Percentiles rank a stretch among this genome's conserved stretches.
Evolutionary conservation across 192 early-diverging fungal genomes (phyloP).

Genomic region (Backusella westeae): DNA sequence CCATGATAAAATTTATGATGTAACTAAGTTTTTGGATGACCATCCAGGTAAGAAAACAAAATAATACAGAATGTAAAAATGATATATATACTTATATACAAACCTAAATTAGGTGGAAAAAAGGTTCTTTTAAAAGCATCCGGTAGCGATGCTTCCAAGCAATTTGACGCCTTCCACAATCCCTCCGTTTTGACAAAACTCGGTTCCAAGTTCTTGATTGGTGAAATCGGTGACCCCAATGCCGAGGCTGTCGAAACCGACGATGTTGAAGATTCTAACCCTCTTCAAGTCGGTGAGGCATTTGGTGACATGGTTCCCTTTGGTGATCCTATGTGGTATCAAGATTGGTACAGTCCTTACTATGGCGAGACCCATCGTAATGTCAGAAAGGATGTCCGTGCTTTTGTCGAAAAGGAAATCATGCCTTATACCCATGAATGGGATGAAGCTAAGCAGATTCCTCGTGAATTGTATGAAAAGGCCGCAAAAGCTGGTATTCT

Average conservation of each 20-base stretch:
- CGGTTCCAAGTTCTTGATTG: constrained; percentile 58
- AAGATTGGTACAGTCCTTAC: constrained; percentile 63
- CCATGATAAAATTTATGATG: constrained; percentile 58
- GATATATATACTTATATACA: background rate
- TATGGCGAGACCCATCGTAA: constrained; percentile 73
- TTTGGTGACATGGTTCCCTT: constrained; percentile 80
- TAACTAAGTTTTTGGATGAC: constrained; percentile 52
- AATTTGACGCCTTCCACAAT: constrained; percentile 85
- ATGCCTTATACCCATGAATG: constrained; percentile 72
- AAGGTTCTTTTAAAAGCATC: constrained; percentile 79
- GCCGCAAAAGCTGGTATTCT: constrained; percentile 72
- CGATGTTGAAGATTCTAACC: constrained; percentile 40
- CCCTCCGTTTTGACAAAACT: constrained; percentile 62
- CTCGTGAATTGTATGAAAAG: constrained; percentile 68
- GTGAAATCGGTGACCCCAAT: constrained; percentile 51
- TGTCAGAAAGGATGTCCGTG: constrained; percentile 55
- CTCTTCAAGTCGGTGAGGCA: constrained; percentile 31
- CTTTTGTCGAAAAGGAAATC: constrained; percentile 76
- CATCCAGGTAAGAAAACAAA: constrained; percentile 44
- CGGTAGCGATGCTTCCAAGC: constrained; percentile 77
- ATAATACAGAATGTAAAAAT: background rate
- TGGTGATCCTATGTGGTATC: constrained; percentile 79
- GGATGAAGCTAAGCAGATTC: constrained; percentile 81
- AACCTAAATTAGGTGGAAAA: constrained; percentile 38
- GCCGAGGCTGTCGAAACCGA: constrained; percentile 25